A percentile compares a stretch with the other conserved stretches of the same genome.
Conservation (phyloP, 768 basidiomycete species). For the Plicaturopsis crispa region DNA sequence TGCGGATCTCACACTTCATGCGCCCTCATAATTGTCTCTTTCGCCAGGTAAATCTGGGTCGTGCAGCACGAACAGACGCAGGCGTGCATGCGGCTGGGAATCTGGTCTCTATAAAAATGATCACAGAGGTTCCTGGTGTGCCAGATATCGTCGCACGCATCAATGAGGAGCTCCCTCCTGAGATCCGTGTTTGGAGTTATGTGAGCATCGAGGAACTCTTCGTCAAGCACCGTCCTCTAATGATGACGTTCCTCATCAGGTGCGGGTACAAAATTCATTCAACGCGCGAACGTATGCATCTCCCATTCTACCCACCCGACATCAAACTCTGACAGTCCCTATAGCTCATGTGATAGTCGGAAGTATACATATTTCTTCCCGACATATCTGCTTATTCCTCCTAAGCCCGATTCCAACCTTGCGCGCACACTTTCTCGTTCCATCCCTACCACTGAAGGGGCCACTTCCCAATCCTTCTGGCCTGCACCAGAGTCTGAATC, state of each 20-base stretch:
- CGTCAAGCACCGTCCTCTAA: constrained; percentile 1
- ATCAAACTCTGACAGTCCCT: not conserved
- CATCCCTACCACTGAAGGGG: constrained; percentile 10
- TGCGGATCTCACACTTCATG: not conserved
- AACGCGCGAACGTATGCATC: constrained; percentile 62
- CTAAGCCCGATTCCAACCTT: constrained; percentile 68
- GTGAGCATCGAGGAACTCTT: constrained; percentile 31
- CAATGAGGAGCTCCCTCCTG: constrained; percentile 84
- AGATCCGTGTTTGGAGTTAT: constrained; percentile 90
- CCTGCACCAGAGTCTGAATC: constrained; percentile 24
- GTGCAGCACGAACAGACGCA: constrained; percentile 93
- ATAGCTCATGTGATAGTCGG: constrained; percentile 87
- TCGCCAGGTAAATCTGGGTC: constrained; percentile 68
- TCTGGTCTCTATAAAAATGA: constrained; percentile 87
- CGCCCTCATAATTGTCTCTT: not conserved
- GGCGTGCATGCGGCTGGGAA: constrained; percentile 98
- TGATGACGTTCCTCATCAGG: constrained; percentile 22
- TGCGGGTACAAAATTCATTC: constrained; percentile 74
- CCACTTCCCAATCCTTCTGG: constrained; percentile 61
- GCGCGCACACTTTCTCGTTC: constrained; percentile 31
- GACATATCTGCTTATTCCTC: constrained; percentile 86
- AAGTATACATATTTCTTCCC: constrained; percentile 98
- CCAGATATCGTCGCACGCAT: constrained; percentile 63
- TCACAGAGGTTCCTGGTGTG: constrained; percentile 64
- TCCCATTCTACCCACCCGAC: not conserved